These are phyloP conservation scores for Metarhizium humberi DNA, from an alignment of 2,329 filamentous ascomycete species.

Conservation along the genomic window DNA sequence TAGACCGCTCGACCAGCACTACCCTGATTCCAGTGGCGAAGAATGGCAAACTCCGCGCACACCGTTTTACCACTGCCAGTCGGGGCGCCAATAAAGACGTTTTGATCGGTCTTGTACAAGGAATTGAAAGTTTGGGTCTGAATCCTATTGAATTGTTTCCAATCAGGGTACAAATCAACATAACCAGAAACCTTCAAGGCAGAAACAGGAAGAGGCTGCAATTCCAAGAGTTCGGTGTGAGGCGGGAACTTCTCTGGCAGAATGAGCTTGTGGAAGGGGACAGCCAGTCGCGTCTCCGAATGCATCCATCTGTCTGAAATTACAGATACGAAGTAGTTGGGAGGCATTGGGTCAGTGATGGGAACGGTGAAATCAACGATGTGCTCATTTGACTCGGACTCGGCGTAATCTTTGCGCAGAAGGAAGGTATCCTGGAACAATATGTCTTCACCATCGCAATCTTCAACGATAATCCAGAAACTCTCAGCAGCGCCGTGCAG, in stretches of 20 bases:
- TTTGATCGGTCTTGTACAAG: constrained; percentile 82
- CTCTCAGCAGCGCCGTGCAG: constrained; percentile 82
- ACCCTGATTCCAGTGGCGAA: constrained; percentile 67
- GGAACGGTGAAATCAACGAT: constrained; percentile 93
- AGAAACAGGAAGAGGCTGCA: constrained; percentile 83
- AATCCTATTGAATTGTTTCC: constrained; percentile 90
- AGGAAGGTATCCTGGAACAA: constrained; percentile 92
- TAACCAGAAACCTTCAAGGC: constrained; percentile 83
- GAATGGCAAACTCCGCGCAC: constrained; percentile 86
- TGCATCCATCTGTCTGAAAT: constrained; percentile 98
- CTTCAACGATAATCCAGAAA: constrained; percentile 96
- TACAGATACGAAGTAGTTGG: constrained; percentile 95
- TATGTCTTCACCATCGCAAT: constrained; percentile 94
- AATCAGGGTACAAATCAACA: constrained; percentile 69
- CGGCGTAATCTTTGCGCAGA: constrained; percentile 79
- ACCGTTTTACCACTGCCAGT: constrained; percentile 95
- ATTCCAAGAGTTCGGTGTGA: constrained; percentile 82
- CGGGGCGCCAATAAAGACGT: constrained; percentile 86
- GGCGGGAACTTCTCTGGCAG: constrained; percentile 92
- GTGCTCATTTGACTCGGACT: constrained; percentile 82
- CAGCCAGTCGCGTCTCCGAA: constrained; percentile 83
- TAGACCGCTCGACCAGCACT: constrained; percentile 72
- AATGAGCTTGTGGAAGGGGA: constrained; percentile 91
- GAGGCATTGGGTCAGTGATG: constrained; percentile 94
- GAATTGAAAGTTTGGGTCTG: constrained; percentile 97